Evolutionary conservation across 2,329 filamentous ascomycete species (phyloP).

Genomic region (Rhynchosporium graminicola): DNA sequence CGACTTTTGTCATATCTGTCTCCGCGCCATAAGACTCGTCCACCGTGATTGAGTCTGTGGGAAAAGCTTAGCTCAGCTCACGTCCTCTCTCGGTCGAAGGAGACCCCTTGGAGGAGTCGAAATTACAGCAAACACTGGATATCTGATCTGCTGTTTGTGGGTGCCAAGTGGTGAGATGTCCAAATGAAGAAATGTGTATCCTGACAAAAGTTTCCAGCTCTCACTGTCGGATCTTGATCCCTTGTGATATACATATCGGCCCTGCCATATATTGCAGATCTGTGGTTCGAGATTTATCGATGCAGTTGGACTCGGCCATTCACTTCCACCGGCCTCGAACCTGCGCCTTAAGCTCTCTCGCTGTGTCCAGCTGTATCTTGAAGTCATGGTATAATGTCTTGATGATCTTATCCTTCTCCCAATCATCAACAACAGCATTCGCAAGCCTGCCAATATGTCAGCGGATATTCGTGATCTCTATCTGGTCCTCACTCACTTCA

Average conservation of each 20-base stretch:
- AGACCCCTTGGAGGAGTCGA: too few relatives aligned
- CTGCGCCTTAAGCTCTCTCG: conserved; percentile 38
- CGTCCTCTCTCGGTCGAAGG: too few relatives aligned
- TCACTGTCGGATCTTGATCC: neutral
- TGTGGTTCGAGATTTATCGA: neutral
- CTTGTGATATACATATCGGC: neutral
- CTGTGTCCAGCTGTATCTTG: conserved; percentile 58
- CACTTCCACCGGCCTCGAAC: conserved; percentile 23
- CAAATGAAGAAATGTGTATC: neutral
- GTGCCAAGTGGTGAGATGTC: neutral
- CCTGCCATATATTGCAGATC: neutral
- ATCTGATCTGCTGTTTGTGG: too few relatives aligned
- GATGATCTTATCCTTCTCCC: conserved; percentile 61
- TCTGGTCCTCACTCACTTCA: conserved; percentile 45
- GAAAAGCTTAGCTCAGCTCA: too few relatives aligned
- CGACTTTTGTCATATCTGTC: too few relatives aligned
- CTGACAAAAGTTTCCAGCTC: conserved; percentile 1
- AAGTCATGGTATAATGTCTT: conserved; percentile 65
- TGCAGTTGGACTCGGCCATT: neutral
- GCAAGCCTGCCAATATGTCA: conserved; percentile 42
- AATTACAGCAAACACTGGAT: too few relatives aligned
- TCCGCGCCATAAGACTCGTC: too few relatives aligned
- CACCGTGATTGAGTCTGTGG: too few relatives aligned
- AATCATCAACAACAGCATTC: conserved; percentile 62
- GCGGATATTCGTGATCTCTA: neutral